Evolutionary conservation across 345 rosid genomes (phyloP).

Genomic region (Camelina sativa): DNA sequence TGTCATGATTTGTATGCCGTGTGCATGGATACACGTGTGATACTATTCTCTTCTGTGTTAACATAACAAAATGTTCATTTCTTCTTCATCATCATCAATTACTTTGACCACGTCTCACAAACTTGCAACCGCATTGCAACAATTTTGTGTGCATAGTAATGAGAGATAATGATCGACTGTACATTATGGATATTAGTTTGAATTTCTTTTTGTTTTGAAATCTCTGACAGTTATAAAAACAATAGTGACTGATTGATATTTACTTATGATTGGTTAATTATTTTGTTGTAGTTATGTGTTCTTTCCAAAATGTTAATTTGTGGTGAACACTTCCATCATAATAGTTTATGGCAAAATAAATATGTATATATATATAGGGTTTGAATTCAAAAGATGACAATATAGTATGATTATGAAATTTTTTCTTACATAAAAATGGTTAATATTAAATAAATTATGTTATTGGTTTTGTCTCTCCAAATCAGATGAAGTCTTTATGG

Average conservation of each 20-base stretch:
- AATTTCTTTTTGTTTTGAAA: background rate
- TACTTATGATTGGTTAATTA: background rate
- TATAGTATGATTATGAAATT: background rate
- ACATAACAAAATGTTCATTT: background rate
- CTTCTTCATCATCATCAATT: conserved; percentile 22
- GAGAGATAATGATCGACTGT: background rate
- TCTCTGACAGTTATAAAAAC: background rate
- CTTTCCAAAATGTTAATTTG: background rate
- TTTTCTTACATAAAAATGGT: background rate
- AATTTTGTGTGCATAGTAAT: background rate
- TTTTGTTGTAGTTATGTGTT: conserved; percentile 8
- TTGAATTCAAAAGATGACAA: too few species aligned
- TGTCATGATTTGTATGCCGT: conserved; percentile 37
- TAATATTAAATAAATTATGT: background rate
- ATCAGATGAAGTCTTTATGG: too few species aligned
- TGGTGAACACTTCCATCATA: background rate
- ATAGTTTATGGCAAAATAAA: background rate
- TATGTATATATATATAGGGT: background rate
- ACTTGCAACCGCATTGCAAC: conserved; percentile 1
- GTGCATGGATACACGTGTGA: conserved; percentile 58
- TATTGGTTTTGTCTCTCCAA: background rate
- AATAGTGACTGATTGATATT: background rate
- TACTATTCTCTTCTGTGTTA: conserved; percentile 29
- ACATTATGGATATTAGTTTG: conserved; percentile 3
- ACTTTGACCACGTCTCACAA: conserved; percentile 45